Base-by-base conservation (phyloP, 768 basidiomycete species). In the Psilocybe cubensis region DNA sequence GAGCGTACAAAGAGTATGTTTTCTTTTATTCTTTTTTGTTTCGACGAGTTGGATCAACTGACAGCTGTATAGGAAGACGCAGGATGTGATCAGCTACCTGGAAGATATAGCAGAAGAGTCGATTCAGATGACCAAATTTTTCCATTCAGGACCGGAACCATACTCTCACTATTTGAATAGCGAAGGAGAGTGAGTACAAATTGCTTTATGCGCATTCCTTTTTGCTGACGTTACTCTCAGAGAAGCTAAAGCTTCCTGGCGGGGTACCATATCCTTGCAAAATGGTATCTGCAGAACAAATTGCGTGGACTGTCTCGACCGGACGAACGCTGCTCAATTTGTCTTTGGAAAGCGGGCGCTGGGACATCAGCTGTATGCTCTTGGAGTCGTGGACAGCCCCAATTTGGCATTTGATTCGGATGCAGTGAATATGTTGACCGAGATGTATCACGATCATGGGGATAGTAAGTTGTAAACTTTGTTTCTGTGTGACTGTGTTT, bases 401-500 rank as follows among this genome's bases (percentile, higher is more conserved):
- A 87, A 94, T 66, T 77, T 99, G 33, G 83, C 87, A 0, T 96
- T 96, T 67, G 94, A 96, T 66, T 94, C 91, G 9, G 96, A 96
- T 70, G 95, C 94, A 1, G 91, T 96, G 38, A 94, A 96, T 69
- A 95, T 98, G 85, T 68, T 99, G 63, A 98, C 95, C 3, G 94
- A 97, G 74, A 98, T 99, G 95, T 98, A 96, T 71, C 94, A 96
- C 68, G 94, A 97, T 70, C 95, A 97, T 63, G 94, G 94, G 1
- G 94, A 97, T 68, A 96, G 94, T 94, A 67, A 66, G 91, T 73
- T 53, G 12, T 18, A 29, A 20, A n/a, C 12, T 27, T n/a, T 41
- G 35, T n/a, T 23, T 25, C n/a, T 3, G n/a, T n/a, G n/a, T n/a
- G n/a, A n/a, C n/a, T n/a, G n/a, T n/a, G n/a, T n/a, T n/a, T n/a